phyloP scores from a whole-genome alignment of 2,329 filamentous ascomycete species.

The Fusarium tanahbumbuense region DNA sequence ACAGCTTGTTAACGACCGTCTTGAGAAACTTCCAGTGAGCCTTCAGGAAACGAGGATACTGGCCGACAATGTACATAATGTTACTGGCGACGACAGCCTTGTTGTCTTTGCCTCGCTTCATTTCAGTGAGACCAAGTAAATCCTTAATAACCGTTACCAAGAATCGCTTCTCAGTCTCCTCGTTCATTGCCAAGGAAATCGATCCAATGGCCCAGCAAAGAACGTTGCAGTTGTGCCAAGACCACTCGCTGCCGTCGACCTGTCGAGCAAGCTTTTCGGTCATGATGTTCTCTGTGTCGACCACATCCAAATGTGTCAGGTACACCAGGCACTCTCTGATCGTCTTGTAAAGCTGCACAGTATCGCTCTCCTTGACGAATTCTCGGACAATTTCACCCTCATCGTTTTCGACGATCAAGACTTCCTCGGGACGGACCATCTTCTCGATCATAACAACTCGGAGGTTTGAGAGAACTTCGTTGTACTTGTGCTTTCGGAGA shows the following conservation, averaged over 20 bases:
- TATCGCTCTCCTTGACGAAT: slow-evolving; percentile 99
- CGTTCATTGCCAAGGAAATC: slow-evolving; percentile 98
- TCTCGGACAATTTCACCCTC: slow-evolving; percentile 99
- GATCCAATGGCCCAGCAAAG: slow-evolving; percentile 99
- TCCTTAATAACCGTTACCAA: slow-evolving; percentile 99
- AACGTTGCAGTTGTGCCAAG: slow-evolving; percentile 99
- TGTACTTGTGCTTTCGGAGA: slow-evolving; percentile 97
- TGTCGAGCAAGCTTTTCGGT: slow-evolving; percentile 96
- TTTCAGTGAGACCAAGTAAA: slow-evolving; percentile 93
- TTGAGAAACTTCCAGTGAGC: slow-evolving; percentile 99
- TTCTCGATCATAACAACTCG: slow-evolving; percentile 99
- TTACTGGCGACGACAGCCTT: slow-evolving; percentile 99
- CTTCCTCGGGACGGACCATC: slow-evolving; percentile 98
- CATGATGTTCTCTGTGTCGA: slow-evolving; percentile 99
- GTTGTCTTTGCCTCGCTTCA: slow-evolving; percentile 99
- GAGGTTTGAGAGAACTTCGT: slow-evolving; percentile 91
- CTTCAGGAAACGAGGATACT: slow-evolving; percentile 98
- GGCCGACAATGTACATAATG: slow-evolving; percentile 99
- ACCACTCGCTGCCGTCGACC: slow-evolving; percentile 96
- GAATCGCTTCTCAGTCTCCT: slow-evolving; percentile 98
- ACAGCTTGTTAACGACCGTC: slow-evolving; percentile 99
- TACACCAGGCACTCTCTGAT: slow-evolving; percentile 97
- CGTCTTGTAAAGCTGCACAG: slow-evolving; percentile 98
- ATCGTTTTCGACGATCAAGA: slow-evolving; percentile 98
- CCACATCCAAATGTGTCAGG: slow-evolving; percentile 94